Percentiles rank a stretch among this genome's conserved stretches.
Conservation (phyloP, 208 protist species). For the Polymyxa betae region DNA sequence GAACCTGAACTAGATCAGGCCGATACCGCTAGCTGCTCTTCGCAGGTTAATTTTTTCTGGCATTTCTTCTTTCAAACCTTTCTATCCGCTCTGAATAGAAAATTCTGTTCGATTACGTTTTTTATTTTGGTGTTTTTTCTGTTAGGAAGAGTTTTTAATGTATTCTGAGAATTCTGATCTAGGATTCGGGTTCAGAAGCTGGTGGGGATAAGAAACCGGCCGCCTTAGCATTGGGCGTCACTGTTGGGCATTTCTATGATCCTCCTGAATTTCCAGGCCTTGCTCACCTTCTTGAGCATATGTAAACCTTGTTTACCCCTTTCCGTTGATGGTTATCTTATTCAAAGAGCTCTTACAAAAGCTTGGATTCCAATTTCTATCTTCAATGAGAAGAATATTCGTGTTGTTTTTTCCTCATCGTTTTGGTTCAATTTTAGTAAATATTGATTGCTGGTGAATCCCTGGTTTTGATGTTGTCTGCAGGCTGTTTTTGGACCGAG, state of each 20-base stretch:
- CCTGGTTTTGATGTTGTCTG: background rate
- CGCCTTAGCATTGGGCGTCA: conserved; percentile 25
- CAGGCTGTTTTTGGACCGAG: conserved; percentile 40
- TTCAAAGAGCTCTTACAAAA: too few relatives aligned
- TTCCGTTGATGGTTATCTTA: too few relatives aligned
- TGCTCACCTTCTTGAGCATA: conserved; percentile 39
- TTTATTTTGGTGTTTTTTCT: background rate
- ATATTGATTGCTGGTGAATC: background rate
- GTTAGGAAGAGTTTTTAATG: background rate
- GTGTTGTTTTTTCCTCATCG: too few relatives aligned
- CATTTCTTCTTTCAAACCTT: background rate
- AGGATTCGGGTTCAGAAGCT: background rate
- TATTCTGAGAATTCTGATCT: background rate
- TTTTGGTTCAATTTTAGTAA: background rate
- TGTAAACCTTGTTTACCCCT: background rate
- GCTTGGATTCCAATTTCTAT: too few relatives aligned
- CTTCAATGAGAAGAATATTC: too few relatives aligned
- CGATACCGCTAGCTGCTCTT: background rate
- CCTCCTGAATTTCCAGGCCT: conserved; percentile 7
- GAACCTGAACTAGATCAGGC: background rate
- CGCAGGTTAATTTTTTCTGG: background rate
- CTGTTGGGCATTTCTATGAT: conserved; percentile 37
- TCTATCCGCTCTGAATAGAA: background rate
- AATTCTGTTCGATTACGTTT: background rate
- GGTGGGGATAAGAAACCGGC: background rate